These are phyloP conservation scores for Clavaria fumosa DNA, from an alignment of 768 basidiomycete species.

Conservation along the genomic window DNA sequence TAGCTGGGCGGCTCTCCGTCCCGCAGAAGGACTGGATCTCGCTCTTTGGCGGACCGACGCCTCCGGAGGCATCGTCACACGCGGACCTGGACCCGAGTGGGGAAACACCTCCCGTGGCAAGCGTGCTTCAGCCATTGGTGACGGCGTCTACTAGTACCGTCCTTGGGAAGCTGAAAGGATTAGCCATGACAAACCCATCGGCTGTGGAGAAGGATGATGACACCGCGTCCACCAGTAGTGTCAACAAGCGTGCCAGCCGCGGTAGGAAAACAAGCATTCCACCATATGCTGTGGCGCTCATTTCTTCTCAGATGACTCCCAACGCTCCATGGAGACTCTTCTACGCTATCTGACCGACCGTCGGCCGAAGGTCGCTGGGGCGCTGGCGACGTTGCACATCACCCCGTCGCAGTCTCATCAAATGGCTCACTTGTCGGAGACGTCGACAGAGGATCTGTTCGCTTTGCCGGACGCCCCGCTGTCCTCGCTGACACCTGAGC, in stretches of 20 bases:
- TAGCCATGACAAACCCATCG: constrained; percentile 35
- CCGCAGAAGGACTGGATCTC: constrained; percentile 61
- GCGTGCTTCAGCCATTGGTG: neutral
- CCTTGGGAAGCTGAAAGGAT: constrained; percentile 34
- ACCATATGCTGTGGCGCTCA: constrained; percentile 18
- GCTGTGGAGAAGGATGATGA: constrained; percentile 45
- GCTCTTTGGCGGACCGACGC: constrained; percentile 63
- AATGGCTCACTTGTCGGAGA: constrained; percentile 54
- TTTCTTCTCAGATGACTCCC: constrained; percentile 33
- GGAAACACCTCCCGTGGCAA: neutral
- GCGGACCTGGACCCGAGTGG: constrained; percentile 14
- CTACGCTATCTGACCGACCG: constrained; percentile 81
- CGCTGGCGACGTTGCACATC: constrained; percentile 53
- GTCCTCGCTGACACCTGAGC: constrained; percentile 58
- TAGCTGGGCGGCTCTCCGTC: constrained; percentile 66
- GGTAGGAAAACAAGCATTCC: constrained; percentile 15
- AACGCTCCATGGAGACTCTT: constrained; percentile 73
- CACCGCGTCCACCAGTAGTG: constrained; percentile 30
- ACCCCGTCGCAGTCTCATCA: constrained; percentile 56
- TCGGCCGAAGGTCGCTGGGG: constrained; percentile 70
- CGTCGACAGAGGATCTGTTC: constrained; percentile 61
- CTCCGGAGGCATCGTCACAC: constrained; percentile 17
- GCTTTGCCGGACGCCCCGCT: constrained; percentile 63
- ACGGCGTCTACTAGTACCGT: constrained; percentile 24
- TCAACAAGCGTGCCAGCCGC: no score